phyloP scores from a whole-genome alignment of 768 basidiomycete genomes.

The Lactarius sp. region DNA sequence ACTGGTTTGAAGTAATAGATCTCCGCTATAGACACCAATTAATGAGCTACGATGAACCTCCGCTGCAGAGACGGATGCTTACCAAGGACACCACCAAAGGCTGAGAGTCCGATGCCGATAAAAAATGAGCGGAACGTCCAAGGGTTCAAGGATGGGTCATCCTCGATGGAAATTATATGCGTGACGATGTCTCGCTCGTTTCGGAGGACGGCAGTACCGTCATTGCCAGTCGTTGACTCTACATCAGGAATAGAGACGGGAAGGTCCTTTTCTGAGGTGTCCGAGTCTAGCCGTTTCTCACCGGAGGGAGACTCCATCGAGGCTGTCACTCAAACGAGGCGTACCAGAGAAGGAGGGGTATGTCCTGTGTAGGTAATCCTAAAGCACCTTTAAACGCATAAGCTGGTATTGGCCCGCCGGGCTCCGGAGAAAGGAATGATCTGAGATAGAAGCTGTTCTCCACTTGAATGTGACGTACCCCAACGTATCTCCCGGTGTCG shows the following conservation, averaged over 20 bases:
- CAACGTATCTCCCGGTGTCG: too few relatives aligned
- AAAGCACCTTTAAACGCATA: not conserved
- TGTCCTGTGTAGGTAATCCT: not conserved
- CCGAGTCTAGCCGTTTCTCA: not conserved
- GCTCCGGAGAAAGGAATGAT: too few relatives aligned
- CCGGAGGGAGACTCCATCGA: not conserved
- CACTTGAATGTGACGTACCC: too few relatives aligned
- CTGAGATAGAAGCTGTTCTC: too few relatives aligned
- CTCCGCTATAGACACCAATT: constrained; percentile 36
- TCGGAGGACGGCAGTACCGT: constrained; percentile 37
- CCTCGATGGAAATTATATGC: constrained; percentile 42
- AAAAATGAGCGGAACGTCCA: constrained; percentile 47
- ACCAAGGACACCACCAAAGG: constrained; percentile 50
- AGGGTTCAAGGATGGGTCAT: constrained; percentile 43
- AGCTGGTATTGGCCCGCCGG: not conserved
- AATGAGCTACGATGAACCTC: not conserved
- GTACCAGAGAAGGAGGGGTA: not conserved
- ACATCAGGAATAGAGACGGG: constrained; percentile 27
- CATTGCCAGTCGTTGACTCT: constrained; percentile 32
- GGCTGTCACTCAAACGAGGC: not conserved
- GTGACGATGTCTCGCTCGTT: constrained; percentile 46
- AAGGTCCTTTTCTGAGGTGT: not conserved
- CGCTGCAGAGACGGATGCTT: not conserved
- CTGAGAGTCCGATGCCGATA: constrained; percentile 43
- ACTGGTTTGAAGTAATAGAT: constrained; percentile 62